phyloP scores from a whole-genome alignment of 805 yeast genomes.

The Wickerhamiella dianesei region DNA sequence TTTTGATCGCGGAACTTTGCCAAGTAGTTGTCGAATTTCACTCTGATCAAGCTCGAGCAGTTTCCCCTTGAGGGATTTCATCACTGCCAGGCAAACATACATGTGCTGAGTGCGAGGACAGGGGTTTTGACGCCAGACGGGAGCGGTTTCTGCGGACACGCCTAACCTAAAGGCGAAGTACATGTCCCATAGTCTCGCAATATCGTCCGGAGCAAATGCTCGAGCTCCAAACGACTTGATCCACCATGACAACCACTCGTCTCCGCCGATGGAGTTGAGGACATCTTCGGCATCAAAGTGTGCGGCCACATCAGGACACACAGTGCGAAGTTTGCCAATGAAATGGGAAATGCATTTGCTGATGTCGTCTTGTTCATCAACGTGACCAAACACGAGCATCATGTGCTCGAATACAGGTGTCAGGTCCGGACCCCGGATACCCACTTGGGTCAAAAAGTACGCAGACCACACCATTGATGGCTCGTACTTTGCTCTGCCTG shows the following conservation, averaged over 20 bases:
- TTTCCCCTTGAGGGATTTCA: conserved; percentile 66
- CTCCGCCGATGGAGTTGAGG: conserved; percentile 46
- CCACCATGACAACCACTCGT: conserved; percentile 94
- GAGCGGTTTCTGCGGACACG: neutral
- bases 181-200: conserved; percentile 85
- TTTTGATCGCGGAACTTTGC: conserved; percentile 11
- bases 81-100: conserved; percentile 62
- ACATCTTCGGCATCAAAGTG: conserved; percentile 73
- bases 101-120: conserved; percentile 29
- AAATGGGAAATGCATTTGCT: conserved; percentile 28
- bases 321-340: conserved; percentile 44
- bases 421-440: conserved; percentile 41
- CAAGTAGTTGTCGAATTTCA: conserved; percentile 68
- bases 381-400: conserved; percentile 41
- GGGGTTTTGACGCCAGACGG: conserved; percentile 14
- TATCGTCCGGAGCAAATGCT: conserved; percentile 64
- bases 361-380: conserved; percentile 32
- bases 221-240: conserved; percentile 79
- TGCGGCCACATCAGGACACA: conserved; percentile 61
- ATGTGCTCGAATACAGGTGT: conserved; percentile 55
- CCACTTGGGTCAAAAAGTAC: conserved; percentile 69
- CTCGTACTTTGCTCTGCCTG: conserved; percentile 60
- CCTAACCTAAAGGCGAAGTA: conserved; percentile 51
- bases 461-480: conserved; percentile 82
- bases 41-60: conserved; percentile 79